Percentiles rank a stretch among this genome's conserved stretches.
These are phyloP conservation scores for Plectranthus barbatus DNA, from an alignment of 257 asterid species.

Conservation along the genomic window DNA sequence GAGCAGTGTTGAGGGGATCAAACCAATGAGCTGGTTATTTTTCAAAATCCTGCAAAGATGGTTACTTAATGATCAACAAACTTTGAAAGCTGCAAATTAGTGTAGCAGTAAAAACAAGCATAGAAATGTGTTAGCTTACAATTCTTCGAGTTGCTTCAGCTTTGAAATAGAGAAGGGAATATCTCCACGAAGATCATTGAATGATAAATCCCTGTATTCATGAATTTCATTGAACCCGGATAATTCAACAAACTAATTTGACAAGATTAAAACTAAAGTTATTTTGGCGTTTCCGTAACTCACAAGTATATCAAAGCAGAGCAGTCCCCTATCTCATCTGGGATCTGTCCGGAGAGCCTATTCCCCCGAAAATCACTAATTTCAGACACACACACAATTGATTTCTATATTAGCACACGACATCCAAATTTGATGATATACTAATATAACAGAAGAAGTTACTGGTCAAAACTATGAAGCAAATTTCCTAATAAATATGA, in stretches of 20 bases:
- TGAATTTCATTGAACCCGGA: not conserved
- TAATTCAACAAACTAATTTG: not conserved
- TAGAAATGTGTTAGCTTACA: conserved; percentile 25
- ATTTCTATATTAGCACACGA: not conserved
- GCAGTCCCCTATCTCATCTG: conserved; percentile 93
- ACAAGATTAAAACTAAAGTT: too few relatives aligned
- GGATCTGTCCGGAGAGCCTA: conserved; percentile 75
- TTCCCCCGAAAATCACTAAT: conserved; percentile 61
- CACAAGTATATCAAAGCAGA: conserved; percentile 56
- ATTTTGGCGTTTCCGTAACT: too few relatives aligned
- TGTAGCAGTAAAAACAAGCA: too few relatives aligned
- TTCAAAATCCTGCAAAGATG: conserved; percentile 51
- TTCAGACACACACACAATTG: not conserved
- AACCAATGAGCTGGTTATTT: conserved; percentile 77
- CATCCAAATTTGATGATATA: not conserved
- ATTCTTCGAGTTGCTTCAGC: conserved; percentile 66
- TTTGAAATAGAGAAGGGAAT: conserved; percentile 83
- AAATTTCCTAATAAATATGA: too few relatives aligned
- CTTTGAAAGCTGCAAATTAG: too few relatives aligned
- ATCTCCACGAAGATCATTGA: conserved; percentile 70
- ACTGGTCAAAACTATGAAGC: too few relatives aligned
- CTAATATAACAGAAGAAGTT: not conserved
- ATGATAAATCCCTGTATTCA: conserved; percentile 68
- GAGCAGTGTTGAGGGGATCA: conserved; percentile 76
- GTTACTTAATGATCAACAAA: not conserved